Base-by-base conservation (phyloP, 2,329 filamentous ascomycete species). In the Pezicula neosporulosa region DNA sequence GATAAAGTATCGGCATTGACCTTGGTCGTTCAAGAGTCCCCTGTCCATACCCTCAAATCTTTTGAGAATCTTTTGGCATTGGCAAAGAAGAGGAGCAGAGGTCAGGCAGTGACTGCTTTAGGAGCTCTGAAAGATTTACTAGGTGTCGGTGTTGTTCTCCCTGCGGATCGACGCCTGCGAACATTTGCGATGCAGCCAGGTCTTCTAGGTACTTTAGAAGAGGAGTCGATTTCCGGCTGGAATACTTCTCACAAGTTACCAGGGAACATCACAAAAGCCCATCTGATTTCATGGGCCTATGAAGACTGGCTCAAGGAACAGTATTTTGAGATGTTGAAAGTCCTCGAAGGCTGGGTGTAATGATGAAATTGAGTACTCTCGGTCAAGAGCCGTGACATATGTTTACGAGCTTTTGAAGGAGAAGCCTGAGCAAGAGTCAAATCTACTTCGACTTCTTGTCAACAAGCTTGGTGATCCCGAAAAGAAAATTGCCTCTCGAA, bases 1-100 rank as follows among this genome's bases (percentile, higher is more conserved):
- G 94, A 99, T 69, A 97, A 97, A 69, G 87, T 97, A 41, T 99
- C 94, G 3, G 95, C 94, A 3, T 76, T 99, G 64, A 99, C 94
- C 4, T 77, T 99, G 60, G 88, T 94, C 50, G 85, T 97, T 12
- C 95, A 99, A 73, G 94, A 99, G 70, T 97, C 95, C 8, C 94
- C 94, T 16, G 74, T 97, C 47, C 94, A 99, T 70, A 97, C 92
- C 55, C 86, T 84, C 56, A 93, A 94, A 65, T 88, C 92, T 1
- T 85, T 97, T 56, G 93, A 97, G 61, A 90, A 83, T 56, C 75
- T 99, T 44, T 77, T 97, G 58, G 81, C 74, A 1, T 73, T 99
- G 41, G 90, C 92, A n/a, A 87, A 85, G 63, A 99, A 99, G 73
- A 90, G 91, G 70, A 97, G 90, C 66, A 87, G 95, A 68, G 89